Evolutionary conservation across 1,139 yeast species (phyloP).

Genomic region (Kodamaea plutei): DNA sequence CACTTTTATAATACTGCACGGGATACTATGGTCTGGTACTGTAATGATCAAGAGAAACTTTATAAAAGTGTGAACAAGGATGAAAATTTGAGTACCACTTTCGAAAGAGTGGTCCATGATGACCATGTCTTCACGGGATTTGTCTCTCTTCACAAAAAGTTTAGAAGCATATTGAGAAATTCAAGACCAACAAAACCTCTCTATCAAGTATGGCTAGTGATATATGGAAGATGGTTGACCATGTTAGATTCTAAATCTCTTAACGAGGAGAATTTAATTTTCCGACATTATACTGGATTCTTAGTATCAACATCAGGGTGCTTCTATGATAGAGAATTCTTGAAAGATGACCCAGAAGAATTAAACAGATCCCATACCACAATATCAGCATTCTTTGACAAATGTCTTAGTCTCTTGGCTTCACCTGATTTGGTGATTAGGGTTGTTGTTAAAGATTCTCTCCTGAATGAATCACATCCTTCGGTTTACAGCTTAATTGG

Average conservation of each 20-base stretch:
- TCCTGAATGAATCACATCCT: conserved; percentile 46
- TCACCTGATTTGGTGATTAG: conserved; percentile 49
- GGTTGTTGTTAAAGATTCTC: conserved; percentile 42
- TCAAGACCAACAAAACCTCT: conserved; percentile 58
- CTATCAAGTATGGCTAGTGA: conserved; percentile 56
- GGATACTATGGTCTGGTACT: conserved; percentile 43
- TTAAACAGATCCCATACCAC: conserved; percentile 24
- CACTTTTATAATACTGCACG: conserved; percentile 53
- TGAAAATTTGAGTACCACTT: conserved; percentile 38
- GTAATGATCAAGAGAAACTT: conserved; percentile 6
- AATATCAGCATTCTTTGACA: conserved; percentile 46
- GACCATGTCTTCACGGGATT: conserved; percentile 65
- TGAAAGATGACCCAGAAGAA: conserved; percentile 21
- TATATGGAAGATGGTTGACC: conserved; percentile 53
- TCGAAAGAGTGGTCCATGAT: conserved; percentile 50
- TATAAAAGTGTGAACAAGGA: conserved; percentile 5
- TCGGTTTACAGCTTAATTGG: conserved; percentile 37
- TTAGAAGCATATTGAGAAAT: conserved; percentile 53
- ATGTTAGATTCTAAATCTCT: conserved; percentile 24
- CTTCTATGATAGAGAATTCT: conserved; percentile 34
- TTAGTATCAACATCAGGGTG: conserved; percentile 58
- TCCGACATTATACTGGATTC: conserved; percentile 60
- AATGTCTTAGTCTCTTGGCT: conserved; percentile 45
- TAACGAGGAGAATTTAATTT: conserved; percentile 39
- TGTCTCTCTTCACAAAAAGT: conserved; percentile 69